Evolutionary conservation across 495 filamentous ascomycete genomes (phyloP).

Genomic region (Penicillium ochrochloron): DNA sequence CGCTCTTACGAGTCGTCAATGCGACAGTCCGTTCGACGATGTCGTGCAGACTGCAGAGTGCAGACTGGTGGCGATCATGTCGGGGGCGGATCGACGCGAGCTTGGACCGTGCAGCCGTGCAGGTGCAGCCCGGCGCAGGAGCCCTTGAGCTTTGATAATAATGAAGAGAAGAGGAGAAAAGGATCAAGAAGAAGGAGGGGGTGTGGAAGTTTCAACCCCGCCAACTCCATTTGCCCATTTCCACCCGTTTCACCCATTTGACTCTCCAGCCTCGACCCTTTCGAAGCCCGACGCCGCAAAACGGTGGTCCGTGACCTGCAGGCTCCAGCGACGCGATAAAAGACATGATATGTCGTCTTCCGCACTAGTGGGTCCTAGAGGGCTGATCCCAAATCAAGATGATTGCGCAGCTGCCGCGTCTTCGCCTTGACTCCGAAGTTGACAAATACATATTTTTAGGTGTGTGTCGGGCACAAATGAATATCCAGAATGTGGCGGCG

Average conservation of each 20-base stretch:
- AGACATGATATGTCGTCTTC: conserved; percentile 10
- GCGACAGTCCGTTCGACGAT: conserved; percentile 24
- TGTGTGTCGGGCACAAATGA: background rate
- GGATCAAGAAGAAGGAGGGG: background rate
- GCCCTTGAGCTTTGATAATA: conserved; percentile 2
- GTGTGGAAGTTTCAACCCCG: background rate
- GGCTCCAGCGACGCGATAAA: conserved; percentile 23
- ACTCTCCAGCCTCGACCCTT: background rate
- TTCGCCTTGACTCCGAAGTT: background rate
- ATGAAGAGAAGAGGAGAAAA: background rate
- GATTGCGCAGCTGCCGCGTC: background rate
- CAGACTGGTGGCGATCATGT: conserved; percentile 33
- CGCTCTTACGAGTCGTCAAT: conserved; percentile 4
- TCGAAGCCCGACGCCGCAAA: background rate
- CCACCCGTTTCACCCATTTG: background rate
- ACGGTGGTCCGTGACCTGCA: conserved; percentile 24
- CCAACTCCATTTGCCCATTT: background rate
- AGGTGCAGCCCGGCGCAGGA: conserved; percentile 4
- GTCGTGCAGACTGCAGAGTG: conserved; percentile 41
- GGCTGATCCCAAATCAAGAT: background rate
- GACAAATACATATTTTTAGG: background rate
- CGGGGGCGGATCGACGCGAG: conserved; percentile 30
- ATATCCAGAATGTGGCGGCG: conserved; percentile 33
- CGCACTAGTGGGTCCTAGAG: background rate
- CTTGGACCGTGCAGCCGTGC: conserved; percentile 31